Conservation (phyloP, 805 yeast species). For the Candida michaelii region DNA sequence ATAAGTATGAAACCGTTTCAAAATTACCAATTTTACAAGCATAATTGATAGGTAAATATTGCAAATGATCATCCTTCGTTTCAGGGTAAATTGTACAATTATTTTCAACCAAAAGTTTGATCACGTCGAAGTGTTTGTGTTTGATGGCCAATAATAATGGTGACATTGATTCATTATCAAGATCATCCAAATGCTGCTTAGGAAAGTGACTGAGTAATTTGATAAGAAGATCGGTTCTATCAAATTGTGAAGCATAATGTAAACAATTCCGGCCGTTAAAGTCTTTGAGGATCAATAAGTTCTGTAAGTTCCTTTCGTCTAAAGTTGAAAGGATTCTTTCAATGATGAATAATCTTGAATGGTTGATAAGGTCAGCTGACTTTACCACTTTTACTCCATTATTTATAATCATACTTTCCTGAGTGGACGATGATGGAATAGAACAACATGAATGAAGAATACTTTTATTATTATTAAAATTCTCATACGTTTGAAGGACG, state of each 20-base stretch:
- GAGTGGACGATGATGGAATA: constrained; percentile 34
- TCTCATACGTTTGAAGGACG: constrained; percentile 64
- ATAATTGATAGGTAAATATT: constrained; percentile 74
- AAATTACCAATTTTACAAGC: constrained; percentile 86
- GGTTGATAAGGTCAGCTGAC: constrained; percentile 37
- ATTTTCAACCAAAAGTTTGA: constrained; percentile 29
- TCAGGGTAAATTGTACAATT: constrained; percentile 43
- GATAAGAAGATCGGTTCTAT: constrained; percentile 44
- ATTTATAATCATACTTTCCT: constrained; percentile 37
- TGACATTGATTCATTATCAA: constrained; percentile 76
- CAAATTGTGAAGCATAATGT: constrained; percentile 77
- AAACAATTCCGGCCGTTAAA: constrained; percentile 77
- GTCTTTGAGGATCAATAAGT: constrained; percentile 46
- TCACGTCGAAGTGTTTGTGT: constrained; percentile 52
- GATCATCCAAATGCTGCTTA: constrained; percentile 41
- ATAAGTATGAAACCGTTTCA: constrained; percentile 62
- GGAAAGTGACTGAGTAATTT: constrained; percentile 41
- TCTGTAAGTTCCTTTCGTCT: constrained; percentile 15
- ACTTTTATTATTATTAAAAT: constrained; percentile 53
- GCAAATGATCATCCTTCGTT: constrained; percentile 52
- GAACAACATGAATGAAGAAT: constrained; percentile 70
- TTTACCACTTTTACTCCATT: constrained; percentile 40
- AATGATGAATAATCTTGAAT: constrained; percentile 38
- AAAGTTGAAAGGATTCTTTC: constrained; percentile 30
- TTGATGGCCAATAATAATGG: constrained; percentile 81